A percentile compares a stretch with the other conserved stretches of the same genome.
These are phyloP conservation scores for Lizonia empirigonia DNA, from an alignment of 2,329 filamentous ascomycete species.

Conservation along the genomic window DNA sequence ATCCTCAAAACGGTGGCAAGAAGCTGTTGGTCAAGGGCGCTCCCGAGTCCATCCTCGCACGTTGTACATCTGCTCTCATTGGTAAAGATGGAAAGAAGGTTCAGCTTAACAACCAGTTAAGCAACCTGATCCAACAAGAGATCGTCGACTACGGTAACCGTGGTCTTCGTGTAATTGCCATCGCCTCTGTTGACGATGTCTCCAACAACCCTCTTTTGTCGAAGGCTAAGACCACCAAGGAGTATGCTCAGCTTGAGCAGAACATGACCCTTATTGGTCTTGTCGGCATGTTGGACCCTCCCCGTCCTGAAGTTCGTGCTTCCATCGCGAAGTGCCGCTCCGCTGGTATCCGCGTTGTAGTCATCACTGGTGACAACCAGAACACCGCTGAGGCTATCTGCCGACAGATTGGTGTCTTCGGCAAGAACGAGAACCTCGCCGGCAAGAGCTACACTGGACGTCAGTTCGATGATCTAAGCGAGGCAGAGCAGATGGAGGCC, in stretches of 20 bases:
- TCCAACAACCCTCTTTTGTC: slow-evolving; percentile 70
- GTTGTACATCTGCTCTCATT: slow-evolving; percentile 81
- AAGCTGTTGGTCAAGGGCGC: slow-evolving; percentile 95
- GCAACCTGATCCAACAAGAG: slow-evolving; percentile 74
- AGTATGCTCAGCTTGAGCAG: slow-evolving; percentile 89
- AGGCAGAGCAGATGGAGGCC: slow-evolving; percentile 79
- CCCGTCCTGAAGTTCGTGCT: slow-evolving; percentile 83
- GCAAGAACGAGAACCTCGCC: slow-evolving; percentile 75
- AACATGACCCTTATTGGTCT: slow-evolving; percentile 93
- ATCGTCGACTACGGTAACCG: slow-evolving; percentile 88
- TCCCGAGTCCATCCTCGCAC: slow-evolving; percentile 90
- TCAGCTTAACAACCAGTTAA: slow-evolving; percentile 70
- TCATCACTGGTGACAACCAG: slow-evolving; percentile 97
- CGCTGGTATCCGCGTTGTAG: slow-evolving; percentile 94
- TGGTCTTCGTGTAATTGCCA: slow-evolving; percentile 91
- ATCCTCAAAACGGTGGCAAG: slow-evolving; percentile 63
- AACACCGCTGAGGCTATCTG: slow-evolving; percentile 98
- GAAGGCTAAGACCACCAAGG: slow-evolving; percentile 77
- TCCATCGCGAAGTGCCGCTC: slow-evolving; percentile 89
- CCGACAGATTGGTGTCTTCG: slow-evolving; percentile 94
- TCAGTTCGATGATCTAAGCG: slow-evolving; percentile 85
- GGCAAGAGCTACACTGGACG: slow-evolving; percentile 96
- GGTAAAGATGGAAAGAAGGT: slow-evolving; percentile 81
- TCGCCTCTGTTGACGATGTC: slow-evolving; percentile 82
- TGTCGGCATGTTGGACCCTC: slow-evolving; percentile 95